These are phyloP conservation scores for Thalassiosira livingstoniorum DNA, from an alignment of 352 stramenopile genomes.

Conservation along the genomic window DNA sequence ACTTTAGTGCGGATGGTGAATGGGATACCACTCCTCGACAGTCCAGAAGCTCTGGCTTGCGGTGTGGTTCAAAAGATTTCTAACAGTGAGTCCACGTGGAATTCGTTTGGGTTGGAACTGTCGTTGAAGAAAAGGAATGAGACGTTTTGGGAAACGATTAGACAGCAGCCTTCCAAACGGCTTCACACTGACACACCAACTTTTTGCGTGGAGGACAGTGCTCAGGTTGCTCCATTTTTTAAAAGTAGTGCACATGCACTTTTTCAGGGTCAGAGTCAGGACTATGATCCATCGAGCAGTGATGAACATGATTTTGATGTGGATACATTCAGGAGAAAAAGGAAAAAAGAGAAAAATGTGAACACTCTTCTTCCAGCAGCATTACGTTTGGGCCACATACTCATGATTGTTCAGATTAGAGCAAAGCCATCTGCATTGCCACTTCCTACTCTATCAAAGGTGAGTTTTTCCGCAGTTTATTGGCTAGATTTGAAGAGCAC, in stretches of 20 bases:
- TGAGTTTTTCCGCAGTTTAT: conserved; percentile 24
- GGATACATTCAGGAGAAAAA: conserved; percentile 36
- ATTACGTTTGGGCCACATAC: conserved; percentile 71
- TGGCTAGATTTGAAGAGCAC: background rate
- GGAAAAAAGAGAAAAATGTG: conserved; percentile 41
- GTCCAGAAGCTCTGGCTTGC: conserved; percentile 75
- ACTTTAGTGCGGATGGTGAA: conserved; percentile 84
- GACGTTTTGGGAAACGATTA: background rate
- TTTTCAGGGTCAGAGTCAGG: conserved; percentile 45
- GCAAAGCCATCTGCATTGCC: conserved; percentile 73
- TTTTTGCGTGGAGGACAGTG: conserved; percentile 75
- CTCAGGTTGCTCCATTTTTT: conserved; percentile 78
- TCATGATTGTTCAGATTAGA: conserved; percentile 78
- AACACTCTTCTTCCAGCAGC: conserved; percentile 64
- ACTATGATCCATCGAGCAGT: conserved; percentile 32
- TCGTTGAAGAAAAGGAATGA: conserved; percentile 41
- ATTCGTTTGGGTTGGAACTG: conserved; percentile 76
- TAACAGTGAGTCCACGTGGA: conserved; percentile 68
- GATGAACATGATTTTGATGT: conserved; percentile 50
- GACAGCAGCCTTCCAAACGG: no score
- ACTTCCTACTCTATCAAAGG: conserved; percentile 82
- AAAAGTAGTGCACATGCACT: conserved; percentile 48
- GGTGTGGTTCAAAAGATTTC: conserved; percentile 74
- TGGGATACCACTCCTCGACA: conserved; percentile 79
- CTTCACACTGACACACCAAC: conserved; percentile 40